phyloP scores from a whole-genome alignment of 495 filamentous ascomycete genomes.

The Friedmanniomyces simplex region DNA sequence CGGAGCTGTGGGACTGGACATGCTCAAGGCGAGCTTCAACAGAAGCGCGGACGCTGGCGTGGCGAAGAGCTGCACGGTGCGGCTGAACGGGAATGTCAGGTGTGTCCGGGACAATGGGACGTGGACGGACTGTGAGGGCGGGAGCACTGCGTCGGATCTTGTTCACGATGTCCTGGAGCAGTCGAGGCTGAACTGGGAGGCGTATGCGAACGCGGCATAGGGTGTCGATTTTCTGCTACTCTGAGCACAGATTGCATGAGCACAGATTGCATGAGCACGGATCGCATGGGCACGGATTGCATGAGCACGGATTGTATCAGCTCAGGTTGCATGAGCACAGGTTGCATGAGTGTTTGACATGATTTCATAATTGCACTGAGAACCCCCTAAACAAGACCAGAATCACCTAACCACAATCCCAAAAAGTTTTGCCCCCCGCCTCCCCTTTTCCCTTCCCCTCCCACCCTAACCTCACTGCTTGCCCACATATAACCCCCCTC shows the following conservation, averaged over 20 bases:
- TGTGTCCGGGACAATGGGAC: slow-evolving; percentile 71
- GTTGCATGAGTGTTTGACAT: no score
- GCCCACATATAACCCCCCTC: background rate
- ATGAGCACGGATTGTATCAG: no score
- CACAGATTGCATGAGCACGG: background rate
- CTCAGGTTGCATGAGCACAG: no score
- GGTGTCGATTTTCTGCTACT: background rate
- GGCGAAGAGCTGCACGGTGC: slow-evolving; percentile 77
- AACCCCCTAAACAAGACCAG: no score
- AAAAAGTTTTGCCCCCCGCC: no score
- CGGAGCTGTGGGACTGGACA: slow-evolving; percentile 45
- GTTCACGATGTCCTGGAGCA: slow-evolving; percentile 58
- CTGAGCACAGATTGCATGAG: background rate
- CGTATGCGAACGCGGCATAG: background rate
- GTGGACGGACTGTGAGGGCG: slow-evolving; percentile 71
- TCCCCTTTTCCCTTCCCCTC: no score
- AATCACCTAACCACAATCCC: no score
- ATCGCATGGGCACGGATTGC: no score
- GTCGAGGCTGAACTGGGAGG: slow-evolving; percentile 29
- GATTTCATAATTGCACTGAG: no score
- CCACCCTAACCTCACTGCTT: no score
- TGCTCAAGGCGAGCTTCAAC: slow-evolving; percentile 68
- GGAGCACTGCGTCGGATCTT: slow-evolving; percentile 58
- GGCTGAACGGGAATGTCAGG: slow-evolving; percentile 59
- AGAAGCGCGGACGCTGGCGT: slow-evolving; percentile 57